Conservation (phyloP, 345 rosid species). For the Rhizophora mangle region DNA sequence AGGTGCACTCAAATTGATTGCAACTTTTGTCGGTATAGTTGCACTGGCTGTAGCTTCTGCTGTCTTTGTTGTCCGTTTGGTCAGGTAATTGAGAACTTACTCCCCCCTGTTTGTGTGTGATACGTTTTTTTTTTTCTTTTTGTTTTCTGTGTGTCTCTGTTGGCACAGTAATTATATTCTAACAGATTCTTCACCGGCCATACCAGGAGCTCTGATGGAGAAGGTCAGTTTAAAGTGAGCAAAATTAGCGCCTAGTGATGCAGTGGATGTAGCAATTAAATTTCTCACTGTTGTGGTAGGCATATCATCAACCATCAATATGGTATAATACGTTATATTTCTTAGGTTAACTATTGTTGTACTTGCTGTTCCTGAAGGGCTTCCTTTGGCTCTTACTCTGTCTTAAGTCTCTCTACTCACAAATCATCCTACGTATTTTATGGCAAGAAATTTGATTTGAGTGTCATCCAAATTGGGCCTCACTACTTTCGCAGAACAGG, state of each 20-base stretch:
- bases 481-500: too few relatives aligned
- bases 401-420: conserved; percentile 52
- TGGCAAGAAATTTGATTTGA: too few relatives aligned
- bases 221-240: conserved; percentile 40
- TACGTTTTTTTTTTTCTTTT: too few relatives aligned
- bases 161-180: background rate
- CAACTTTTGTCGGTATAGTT: conserved; percentile 86
- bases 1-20: conserved; percentile 96
- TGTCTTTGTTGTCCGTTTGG: conserved; percentile 73
- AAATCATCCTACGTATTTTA: background rate
- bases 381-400: conserved; percentile 90
- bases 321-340: conserved; percentile 20
- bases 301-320: background rate
- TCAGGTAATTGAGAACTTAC: conserved; percentile 28
- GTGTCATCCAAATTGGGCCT: too few relatives aligned
- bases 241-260: conserved; percentile 39
- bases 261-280: conserved; percentile 63
- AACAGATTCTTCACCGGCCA: conserved; percentile 77
- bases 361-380: conserved; percentile 84
- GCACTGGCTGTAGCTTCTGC: conserved; percentile 80
- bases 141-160: too few relatives aligned
- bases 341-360: conserved; percentile 70
- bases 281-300: conserved; percentile 84
- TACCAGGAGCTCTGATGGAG: conserved; percentile 46
- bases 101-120: background rate